These are phyloP conservation scores for Albugo laibachii DNA, from an alignment of 352 stramenopile species.

Conservation along the genomic window DNA sequence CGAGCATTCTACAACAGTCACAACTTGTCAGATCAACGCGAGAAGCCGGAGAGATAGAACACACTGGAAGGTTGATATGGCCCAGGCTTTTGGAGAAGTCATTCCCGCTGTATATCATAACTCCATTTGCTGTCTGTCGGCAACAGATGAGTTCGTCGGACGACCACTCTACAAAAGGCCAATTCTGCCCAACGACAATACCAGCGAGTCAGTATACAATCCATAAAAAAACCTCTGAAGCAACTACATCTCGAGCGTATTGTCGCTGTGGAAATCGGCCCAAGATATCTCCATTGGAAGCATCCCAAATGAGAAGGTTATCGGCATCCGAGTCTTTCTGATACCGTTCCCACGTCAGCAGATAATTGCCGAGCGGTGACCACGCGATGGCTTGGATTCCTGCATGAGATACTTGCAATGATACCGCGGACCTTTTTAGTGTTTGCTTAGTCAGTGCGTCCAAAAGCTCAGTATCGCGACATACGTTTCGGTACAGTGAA, in stretches of 20 bases:
- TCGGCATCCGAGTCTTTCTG: conserved; percentile 42
- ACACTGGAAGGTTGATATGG: conserved; percentile 50
- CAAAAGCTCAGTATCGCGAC: not conserved
- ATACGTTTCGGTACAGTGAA: conserved; percentile 43
- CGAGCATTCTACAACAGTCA: conserved; percentile 31
- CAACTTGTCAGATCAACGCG: not conserved
- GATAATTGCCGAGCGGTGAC: conserved; percentile 60
- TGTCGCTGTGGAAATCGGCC: conserved; percentile 74
- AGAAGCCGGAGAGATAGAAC: conserved; percentile 3
- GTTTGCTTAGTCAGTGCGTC: not conserved
- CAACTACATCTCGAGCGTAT: conserved; percentile 47
- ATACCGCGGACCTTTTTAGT: conserved; percentile 18
- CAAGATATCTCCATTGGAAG: conserved; percentile 26
- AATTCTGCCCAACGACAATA: conserved; percentile 60
- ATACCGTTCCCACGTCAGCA: conserved; percentile 78
- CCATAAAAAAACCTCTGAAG: not conserved
- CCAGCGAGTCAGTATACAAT: not conserved
- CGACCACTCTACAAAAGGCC: conserved; percentile 82
- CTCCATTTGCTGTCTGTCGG: conserved; percentile 49
- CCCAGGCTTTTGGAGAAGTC: conserved; percentile 35
- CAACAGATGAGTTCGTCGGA: conserved; percentile 74
- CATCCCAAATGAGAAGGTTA: conserved; percentile 76
- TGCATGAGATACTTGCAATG: conserved; percentile 40
- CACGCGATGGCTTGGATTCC: conserved; percentile 61
- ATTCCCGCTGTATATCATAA: conserved; percentile 57